Percentiles rank a stretch among this genome's conserved stretches.
phyloP scores from a whole-genome alignment of 495 filamentous ascomycete species.

The Tirmania nivea region DNA sequence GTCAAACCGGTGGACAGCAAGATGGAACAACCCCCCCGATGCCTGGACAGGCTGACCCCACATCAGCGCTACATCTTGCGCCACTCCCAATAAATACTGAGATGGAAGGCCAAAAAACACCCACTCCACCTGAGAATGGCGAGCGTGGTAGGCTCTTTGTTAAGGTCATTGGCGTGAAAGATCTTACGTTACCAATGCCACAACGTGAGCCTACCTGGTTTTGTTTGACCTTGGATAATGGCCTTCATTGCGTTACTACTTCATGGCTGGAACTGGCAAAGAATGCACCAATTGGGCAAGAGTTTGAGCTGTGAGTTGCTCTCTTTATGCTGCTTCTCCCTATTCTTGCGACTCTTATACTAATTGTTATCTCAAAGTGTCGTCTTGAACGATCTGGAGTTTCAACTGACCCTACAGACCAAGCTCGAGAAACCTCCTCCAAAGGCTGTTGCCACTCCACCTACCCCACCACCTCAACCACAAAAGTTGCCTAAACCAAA shows the following conservation, averaged over 20 bases:
- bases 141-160: conserved; percentile 90
- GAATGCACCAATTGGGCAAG: conserved; percentile 86
- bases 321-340: conserved; percentile 2
- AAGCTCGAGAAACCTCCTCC: conserved; percentile 65
- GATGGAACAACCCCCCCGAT: conserved; percentile 52
- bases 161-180: conserved; percentile 91
- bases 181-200: conserved; percentile 75
- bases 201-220: conserved; percentile 89
- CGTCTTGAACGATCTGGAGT: conserved; percentile 88
- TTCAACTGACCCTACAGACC: conserved; percentile 87
- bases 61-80: conserved; percentile 3
- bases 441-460: conserved; percentile 12
- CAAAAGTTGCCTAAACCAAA: conserved; percentile 36
- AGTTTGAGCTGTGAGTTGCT: conserved; percentile 52
- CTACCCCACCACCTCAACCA: conserved; percentile 14
- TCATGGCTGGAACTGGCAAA: conserved; percentile 84
- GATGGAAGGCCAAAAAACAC: conserved; percentile 8
- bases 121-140: conserved; percentile 37
- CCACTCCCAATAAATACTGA: background rate
- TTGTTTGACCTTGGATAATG: conserved; percentile 86
- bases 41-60: conserved; percentile 46
- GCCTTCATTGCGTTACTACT: conserved; percentile 91
- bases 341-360: background rate
- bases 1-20: conserved; percentile 32
- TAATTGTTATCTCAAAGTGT: conserved; percentile 25